Evolutionary conservation across 208 protist genomes (phyloP).

Genomic region (Angomonas ambiguus): DNA sequence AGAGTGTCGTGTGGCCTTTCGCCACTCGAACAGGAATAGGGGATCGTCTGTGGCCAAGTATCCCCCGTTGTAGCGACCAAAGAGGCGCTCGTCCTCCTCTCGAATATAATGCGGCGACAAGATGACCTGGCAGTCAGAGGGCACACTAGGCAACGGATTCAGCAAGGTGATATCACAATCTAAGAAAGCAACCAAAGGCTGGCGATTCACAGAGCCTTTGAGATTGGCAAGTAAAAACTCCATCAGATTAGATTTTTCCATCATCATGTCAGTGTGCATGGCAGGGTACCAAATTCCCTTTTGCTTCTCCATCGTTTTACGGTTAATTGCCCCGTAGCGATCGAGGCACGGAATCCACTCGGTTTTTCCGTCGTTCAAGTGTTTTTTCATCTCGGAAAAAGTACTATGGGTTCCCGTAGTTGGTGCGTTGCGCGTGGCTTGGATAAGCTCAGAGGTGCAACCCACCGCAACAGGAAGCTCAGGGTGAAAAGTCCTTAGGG

Average conservation of each 20-base stretch:
- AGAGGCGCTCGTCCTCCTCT: constrained; percentile 43
- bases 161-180: constrained; percentile 76
- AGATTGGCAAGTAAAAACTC: background rate
- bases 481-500: constrained; percentile 56
- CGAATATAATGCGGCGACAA: constrained; percentile 67
- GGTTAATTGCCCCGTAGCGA: constrained; percentile 44
- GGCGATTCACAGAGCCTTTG: background rate
- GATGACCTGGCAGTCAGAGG: constrained; percentile 23
- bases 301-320: constrained; percentile 86
- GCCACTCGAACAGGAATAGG: constrained; percentile 50
- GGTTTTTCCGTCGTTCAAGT: constrained; percentile 28
- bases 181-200: constrained; percentile 41
- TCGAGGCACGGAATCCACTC: constrained; percentile 70
- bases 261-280: no score
- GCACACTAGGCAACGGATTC: constrained; percentile 34
- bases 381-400: constrained; percentile 1
- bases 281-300: constrained; percentile 66
- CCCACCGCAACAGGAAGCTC: constrained; percentile 49
- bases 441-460: constrained; percentile 20
- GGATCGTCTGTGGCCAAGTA: constrained; percentile 42
- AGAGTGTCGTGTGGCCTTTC: constrained; percentile 44
- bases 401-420: background rate
- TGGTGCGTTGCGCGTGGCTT: background rate
- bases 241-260: background rate
- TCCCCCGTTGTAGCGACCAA: constrained; percentile 74